Evolutionary conservation across 805 yeast genomes (phyloP).

Genomic region (Maudiozyma barnettii): DNA sequence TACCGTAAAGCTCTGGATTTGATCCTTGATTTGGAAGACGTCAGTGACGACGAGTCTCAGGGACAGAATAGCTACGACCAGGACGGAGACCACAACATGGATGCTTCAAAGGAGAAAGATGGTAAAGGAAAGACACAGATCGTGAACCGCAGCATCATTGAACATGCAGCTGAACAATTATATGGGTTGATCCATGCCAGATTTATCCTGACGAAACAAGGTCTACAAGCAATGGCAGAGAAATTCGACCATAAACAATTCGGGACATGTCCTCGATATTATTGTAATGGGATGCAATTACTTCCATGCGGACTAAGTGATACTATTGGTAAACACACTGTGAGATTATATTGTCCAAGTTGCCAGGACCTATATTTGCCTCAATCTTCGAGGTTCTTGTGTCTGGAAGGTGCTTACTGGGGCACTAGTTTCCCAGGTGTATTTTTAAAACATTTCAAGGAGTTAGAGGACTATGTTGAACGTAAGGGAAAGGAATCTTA

Average conservation of each 20-base stretch:
- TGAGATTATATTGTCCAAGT: conserved; percentile 86
- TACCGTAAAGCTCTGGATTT: conserved; percentile 88
- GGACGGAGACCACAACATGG: conserved; percentile 3
- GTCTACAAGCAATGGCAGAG: conserved; percentile 85
- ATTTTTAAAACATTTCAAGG: conserved; percentile 85
- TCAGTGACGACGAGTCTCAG: conserved; percentile 30
- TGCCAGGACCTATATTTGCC: conserved; percentile 90
- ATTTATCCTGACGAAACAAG: conserved; percentile 79
- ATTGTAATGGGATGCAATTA: conserved; percentile 82
- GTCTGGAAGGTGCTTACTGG: conserved; percentile 93
- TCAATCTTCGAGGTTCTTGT: conserved; percentile 71
- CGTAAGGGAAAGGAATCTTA: conserved; percentile 44
- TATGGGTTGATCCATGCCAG: conserved; percentile 94
- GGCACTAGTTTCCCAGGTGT: conserved; percentile 94
- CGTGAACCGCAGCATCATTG: conserved; percentile 53
- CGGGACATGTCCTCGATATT: conserved; percentile 85
- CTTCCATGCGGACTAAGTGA: conserved; percentile 90
- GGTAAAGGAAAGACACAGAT: conserved; percentile 30
- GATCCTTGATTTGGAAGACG: conserved; percentile 69
- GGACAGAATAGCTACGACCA: conserved; percentile 7
- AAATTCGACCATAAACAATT: conserved; percentile 83
- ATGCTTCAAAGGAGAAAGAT: neutral
- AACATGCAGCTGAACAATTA: conserved; percentile 82
- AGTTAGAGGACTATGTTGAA: conserved; percentile 66
- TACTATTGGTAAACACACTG: conserved; percentile 84